Percentiles rank a stretch among this genome's conserved stretches.
These are phyloP conservation scores for Alternaria alternata DNA, from an alignment of 2,329 filamentous ascomycete genomes.

Conservation along the genomic window DNA sequence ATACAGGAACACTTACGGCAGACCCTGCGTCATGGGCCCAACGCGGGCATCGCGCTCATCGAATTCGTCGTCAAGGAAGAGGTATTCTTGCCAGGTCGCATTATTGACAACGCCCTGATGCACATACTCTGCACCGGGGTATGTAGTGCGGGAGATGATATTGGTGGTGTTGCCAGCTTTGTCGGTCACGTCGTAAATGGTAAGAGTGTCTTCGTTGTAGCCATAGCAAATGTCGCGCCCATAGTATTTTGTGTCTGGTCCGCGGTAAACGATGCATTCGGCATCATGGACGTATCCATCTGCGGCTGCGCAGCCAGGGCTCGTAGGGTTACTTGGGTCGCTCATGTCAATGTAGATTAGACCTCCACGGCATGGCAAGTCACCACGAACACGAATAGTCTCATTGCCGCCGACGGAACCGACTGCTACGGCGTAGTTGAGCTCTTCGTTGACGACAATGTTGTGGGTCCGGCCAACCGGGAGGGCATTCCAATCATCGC, in stretches of 20 bases:
- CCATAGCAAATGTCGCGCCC: slow-evolving; percentile 63
- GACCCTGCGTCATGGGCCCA: slow-evolving; percentile 40
- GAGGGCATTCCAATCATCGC: slow-evolving; percentile 21
- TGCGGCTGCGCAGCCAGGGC: slow-evolving; percentile 60
- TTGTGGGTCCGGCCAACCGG: slow-evolving; percentile 45
- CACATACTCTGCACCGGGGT: slow-evolving; percentile 62
- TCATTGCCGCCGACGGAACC: slow-evolving; percentile 38
- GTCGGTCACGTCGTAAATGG: slow-evolving; percentile 60
- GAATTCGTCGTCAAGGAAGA: slow-evolving; percentile 45
- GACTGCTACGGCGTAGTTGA: slow-evolving; percentile 41
- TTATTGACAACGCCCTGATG: slow-evolving; percentile 59
- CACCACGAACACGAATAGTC: slow-evolving; percentile 34
- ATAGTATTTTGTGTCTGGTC: slow-evolving; percentile 58
- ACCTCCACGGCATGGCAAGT: slow-evolving; percentile 57
- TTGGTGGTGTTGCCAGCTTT: slow-evolving; percentile 53
- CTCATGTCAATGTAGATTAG: slow-evolving; percentile 65
- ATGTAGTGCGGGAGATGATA: slow-evolving; percentile 55
- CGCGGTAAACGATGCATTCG: slow-evolving; percentile 64
- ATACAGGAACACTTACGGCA: slow-evolving; percentile 14
- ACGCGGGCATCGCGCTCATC: slow-evolving; percentile 41
- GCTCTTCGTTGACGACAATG: slow-evolving; percentile 42
- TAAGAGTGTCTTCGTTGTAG: slow-evolving; percentile 62
- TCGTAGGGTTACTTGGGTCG: slow-evolving; percentile 60
- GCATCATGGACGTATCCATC: slow-evolving; percentile 69
- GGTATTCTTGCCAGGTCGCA: slow-evolving; percentile 36